Evolutionary conservation across 768 basidiomycete species (phyloP), one percentile per base, ranked within the genome.

Genomic region (Amanita pallidorosea): DNA sequence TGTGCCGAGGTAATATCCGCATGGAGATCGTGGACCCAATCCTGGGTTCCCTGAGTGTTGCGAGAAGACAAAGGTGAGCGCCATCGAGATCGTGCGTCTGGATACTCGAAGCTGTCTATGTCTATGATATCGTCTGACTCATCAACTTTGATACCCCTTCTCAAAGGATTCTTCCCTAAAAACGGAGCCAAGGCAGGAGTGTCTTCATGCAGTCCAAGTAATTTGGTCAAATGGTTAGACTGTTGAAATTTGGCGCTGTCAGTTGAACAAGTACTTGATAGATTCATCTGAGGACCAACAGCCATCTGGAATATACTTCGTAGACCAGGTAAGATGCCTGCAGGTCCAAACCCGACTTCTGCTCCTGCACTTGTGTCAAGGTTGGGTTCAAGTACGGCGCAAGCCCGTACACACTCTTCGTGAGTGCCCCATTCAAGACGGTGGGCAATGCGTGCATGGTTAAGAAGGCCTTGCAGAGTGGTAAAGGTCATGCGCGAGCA

Each of bases 371-470:
- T 61, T 4, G 71, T 52, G 45, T 75, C 67, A n/a, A 74, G 47
- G 40, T 65, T 60, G 38, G 68, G 61, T 47, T 73, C 71, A 5
- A 64, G 55, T 13, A 70, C 65, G 6, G 75, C 71, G 61, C 77
- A 78, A 4, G 73, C 72, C 40, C 69, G 66, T 5, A 78, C 72
- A 52, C 76, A 79, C 45, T 75, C 75, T 37, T 79, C 77, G 51
- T 79, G 77, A 7, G 72, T 74, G 9, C 72, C 75, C 74, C 75
- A 79, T 53, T 73, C 75, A 27, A 72, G 63, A 36, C 57, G 61
- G 58, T 79, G 77, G 5, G 67, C 64, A 29, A 76, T 68, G 11
- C 77, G 72, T 27, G 72, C 75, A 53, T 79, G 77, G 56, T 77
- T 78, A 25, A 76, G 67, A 13, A 79, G 67, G 4, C 76, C 77